phyloP scores from a whole-genome alignment of 371 early-diverging fungal genomes.

The Fennellomyces sp. region DNA sequence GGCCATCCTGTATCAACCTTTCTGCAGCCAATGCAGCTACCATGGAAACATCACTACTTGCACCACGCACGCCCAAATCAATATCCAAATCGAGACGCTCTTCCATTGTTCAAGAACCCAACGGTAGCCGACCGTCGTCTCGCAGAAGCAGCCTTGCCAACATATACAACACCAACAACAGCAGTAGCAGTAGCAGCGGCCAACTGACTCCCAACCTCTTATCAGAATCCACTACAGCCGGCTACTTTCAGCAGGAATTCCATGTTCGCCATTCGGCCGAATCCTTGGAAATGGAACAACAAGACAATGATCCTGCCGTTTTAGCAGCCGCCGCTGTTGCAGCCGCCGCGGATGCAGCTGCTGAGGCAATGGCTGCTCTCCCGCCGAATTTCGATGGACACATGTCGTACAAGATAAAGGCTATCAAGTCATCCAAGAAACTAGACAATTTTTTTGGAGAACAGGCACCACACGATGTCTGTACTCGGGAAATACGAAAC shows the following conservation, averaged over 20 bases:
- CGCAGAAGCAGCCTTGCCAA: slow-evolving; percentile 10
- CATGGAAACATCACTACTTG: slow-evolving; percentile 8
- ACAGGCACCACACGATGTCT: slow-evolving; percentile 48
- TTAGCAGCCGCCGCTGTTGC: slow-evolving; percentile 1
- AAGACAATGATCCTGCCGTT: background rate
- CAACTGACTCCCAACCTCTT: background rate
- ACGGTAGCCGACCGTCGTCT: slow-evolving; percentile 3
- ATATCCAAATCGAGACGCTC: slow-evolving; percentile 39
- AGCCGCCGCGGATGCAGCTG: slow-evolving; percentile 6
- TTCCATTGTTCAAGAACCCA: slow-evolving; percentile 31
- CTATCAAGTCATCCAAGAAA: slow-evolving; percentile 42
- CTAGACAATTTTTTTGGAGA: slow-evolving; percentile 57
- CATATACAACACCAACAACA: background rate
- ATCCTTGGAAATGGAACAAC: background rate
- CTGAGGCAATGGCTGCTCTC: slow-evolving; percentile 6
- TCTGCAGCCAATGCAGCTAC: slow-evolving; percentile 9
- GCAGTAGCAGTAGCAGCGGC: background rate
- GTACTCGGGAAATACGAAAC: slow-evolving; percentile 50
- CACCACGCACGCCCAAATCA: slow-evolving; percentile 38
- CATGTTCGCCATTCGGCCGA: background rate
- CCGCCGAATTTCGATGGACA: slow-evolving; percentile 41
- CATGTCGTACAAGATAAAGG: slow-evolving; percentile 38
- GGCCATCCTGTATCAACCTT: slow-evolving; percentile 38
- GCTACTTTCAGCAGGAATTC: background rate
- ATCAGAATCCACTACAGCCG: background rate